Base-by-base conservation (phyloP, 352 stramenopile genomes). In the Pythium angustatum region DNA sequence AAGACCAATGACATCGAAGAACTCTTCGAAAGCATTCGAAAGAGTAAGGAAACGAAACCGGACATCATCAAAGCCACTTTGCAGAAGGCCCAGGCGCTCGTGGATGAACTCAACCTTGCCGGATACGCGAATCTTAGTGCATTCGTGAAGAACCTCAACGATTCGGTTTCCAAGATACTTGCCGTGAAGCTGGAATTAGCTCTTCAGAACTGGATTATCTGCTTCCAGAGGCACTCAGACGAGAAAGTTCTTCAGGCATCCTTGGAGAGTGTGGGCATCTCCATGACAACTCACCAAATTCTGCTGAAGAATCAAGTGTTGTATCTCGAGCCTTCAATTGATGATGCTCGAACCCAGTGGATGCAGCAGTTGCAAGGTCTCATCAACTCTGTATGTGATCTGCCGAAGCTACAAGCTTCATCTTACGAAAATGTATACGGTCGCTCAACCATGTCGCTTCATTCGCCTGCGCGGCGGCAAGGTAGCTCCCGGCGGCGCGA, bases 251-350 rank as follows among this genome's bases (percentile, higher is more conserved):
- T 88, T 14, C 67, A 83, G 62, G 43, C 64, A 58, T 62, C 81
- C 26, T 57, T 92, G 28, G 62, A 68, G n/a, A 79, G 75, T 8
- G 75, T 75, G 3, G 70, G 73, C 27, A 62, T 96, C 40, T 65
- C 56, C 26, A 57, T 81, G 24, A 83, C 67, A 3, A 90, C 77
- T 19, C 91, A 98, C 56, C 93, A 98, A 71, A 98, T 99, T 63
- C 59, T 98, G 34, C 78, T 99, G 26, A 93, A 96, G 50, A 99
- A 99, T 71, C 96, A 99, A 68, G 85, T 98, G 53, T 88, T 99
- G 62, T 98, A 93, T 41, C 83, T 99, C 28, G 90, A 94, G 22
- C 98, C 98, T 38, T 95, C 96, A 12, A 85, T 99, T 56, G 93
- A 98, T 53, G 85, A 96, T 48, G 95, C 96, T 31, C 86, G 93